These are phyloP conservation scores for Candida coquimbonensis DNA, from an alignment of 805 yeast species.

Conservation along the genomic window DNA sequence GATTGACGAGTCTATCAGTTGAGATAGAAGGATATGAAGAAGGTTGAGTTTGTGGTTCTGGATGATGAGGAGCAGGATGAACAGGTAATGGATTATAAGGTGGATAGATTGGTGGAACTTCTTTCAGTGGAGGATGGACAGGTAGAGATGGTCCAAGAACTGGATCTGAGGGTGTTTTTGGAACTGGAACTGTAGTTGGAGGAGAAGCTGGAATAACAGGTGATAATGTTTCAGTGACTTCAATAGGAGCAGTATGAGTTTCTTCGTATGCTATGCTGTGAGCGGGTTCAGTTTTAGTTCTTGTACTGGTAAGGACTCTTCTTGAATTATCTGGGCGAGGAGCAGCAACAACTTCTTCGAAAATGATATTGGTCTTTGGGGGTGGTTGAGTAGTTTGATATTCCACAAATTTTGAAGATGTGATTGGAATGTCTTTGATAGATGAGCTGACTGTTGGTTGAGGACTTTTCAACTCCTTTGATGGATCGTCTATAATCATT, in stretches of 20 bases:
- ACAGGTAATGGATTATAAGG: neutral
- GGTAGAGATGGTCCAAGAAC: neutral
- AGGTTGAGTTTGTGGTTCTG: neutral
- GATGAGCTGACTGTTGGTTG: too few species aligned
- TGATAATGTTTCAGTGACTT: neutral
- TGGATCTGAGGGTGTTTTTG: neutral
- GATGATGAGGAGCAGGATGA: neutral
- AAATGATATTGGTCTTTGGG: neutral
- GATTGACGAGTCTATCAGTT: neutral
- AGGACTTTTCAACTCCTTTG: too few species aligned
- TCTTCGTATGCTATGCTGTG: neutral
- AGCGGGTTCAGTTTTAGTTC: neutral
- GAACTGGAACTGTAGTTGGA: neutral
- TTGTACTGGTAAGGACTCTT: neutral
- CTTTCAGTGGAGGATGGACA: neutral
- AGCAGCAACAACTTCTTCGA: neutral
- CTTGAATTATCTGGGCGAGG: constrained; percentile 1
- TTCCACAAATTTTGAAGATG: neutral
- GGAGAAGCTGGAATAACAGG: neutral
- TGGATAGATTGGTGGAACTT: neutral
- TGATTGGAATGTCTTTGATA: too few species aligned
- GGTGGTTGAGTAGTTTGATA: neutral
- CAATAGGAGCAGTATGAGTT: neutral
- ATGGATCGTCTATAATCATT: neutral
- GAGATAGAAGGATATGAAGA: too few species aligned